Evolutionary conservation across 2,329 filamentous ascomycete species (phyloP), one percentile per base, ranked within the genome.

Genomic region (Talaromyces sp.): DNA sequence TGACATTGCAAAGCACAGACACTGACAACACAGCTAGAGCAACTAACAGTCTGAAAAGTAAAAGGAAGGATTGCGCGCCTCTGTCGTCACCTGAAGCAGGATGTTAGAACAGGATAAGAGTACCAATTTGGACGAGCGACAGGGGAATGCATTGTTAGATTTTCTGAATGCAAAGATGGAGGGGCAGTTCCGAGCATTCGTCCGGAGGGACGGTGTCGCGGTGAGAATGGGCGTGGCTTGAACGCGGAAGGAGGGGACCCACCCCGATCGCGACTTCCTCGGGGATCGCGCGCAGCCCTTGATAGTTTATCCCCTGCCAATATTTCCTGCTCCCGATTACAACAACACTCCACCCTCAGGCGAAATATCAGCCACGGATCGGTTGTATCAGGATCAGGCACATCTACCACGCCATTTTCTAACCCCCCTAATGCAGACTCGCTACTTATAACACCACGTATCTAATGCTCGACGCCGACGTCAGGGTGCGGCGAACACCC

Each of bases 261-360:
- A 35, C 50, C 33, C n/a, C 52, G 52, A 56, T 56, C 33, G 52
- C 52, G 52, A 39, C 52, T 39, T 37, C 50, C 33, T 56, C n/a
- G 33, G 33, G 52, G 31, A 56, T 56, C 31, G 52, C 50, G 31
- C 22, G 27, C 7, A 35, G 14, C 48, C 47, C 3, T 27, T 3
- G 9, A 6, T 27, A 47, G 3, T 3, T 24, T 22, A 47, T 19
- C 24, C 27, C 31, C 50, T 54, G 31, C 14, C 31, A n/a, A 33
- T 33, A 2, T 19, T 37, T 10, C n/a, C 16, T 35, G 13, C 10
- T 52, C 48, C 22, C 33, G 19, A 56, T 22, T 19, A 39, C 52
- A 16, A 56, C 50, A 54, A 19, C 16, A 35, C 33, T 54, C 3
- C 31, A 19, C 9, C 50, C 35, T 7, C 24, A 19, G 41, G 41